Base-by-base conservation (phyloP, 768 basidiomycete genomes). In the Phaeolepiota aurea region DNA sequence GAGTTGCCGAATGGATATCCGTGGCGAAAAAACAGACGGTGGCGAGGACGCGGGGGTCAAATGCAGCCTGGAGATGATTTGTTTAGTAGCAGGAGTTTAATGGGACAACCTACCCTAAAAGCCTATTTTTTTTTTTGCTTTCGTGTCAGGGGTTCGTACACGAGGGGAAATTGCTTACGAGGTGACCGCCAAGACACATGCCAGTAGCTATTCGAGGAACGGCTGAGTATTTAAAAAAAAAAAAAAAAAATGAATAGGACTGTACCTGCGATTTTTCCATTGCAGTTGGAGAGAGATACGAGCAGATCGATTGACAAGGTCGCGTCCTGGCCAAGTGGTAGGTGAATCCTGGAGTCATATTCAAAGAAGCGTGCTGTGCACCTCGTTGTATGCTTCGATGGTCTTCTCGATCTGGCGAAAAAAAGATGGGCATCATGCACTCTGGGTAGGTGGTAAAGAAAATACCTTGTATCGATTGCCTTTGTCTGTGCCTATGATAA, bases 11-110 rank as follows among this genome's bases (percentile, higher is more conserved):
- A 59, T 98, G 94, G 34, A 98, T 79, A 56, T 94, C 92, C 12
- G 94, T 98, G 1, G 87, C 90, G 54, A 97, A 98, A 67, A 88
- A 97, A 63, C 92, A 96, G 31, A 94, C 87, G 0, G 87, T 73
- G 1, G 93, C 69, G 2, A 88, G 68, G 16, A 96, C 75, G 22
- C 93, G 78, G 3, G 72, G 65, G 56, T 98, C 86, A 54, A 97
- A 92, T 0, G 91, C 87, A 37, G 88, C 88, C 88, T 93, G 41
- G 15, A 16, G 20, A 11, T n/a, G n/a, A 4, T 33, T n/a, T 15
- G 4, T 11, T 36, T 32, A 34, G 23, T 30, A n/a, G n/a, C n/a
- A 23, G 18, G 14, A 22, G 11, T 23, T 19, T 43, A 3, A 35
- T 14, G 21, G 16, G 31, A n/a, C 18, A n/a, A 49, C 63, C 48